These are phyloP conservation scores for Colletotrichum sp. DNA, from an alignment of 2,329 filamentous ascomycete genomes.

Conservation along the genomic window DNA sequence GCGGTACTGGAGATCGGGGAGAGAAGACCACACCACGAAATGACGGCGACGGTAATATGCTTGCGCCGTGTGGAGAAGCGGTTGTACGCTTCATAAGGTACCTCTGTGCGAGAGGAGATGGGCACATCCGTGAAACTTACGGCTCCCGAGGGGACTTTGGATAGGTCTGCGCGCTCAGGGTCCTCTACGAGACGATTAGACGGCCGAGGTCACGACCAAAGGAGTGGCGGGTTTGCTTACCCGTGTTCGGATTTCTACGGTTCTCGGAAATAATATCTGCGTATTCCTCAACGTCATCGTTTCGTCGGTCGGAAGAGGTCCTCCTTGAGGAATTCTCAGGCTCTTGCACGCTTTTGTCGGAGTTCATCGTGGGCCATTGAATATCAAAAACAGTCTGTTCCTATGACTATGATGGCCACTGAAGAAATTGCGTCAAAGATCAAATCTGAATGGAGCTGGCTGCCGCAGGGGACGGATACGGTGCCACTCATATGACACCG, in stretches of 20 bases:
- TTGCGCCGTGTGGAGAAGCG: conserved; percentile 68
- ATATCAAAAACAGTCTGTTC: neutral
- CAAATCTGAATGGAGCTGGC: neutral
- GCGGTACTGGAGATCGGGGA: conserved; percentile 78
- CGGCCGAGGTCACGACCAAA: neutral
- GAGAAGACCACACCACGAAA: conserved; percentile 78
- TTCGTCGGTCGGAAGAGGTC: neutral
- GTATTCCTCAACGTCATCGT: conserved; percentile 8
- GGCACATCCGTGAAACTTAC: conserved; percentile 8
- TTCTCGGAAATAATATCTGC: neutral
- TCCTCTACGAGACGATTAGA: neutral
- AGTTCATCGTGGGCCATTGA: neutral
- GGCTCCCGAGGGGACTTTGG: conserved; percentile 7
- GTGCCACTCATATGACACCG: neutral
- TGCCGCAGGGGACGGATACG: neutral
- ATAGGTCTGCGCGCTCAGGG: neutral
- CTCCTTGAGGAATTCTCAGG: neutral
- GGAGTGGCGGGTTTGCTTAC: neutral
- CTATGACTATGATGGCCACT: neutral
- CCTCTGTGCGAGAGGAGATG: conserved; percentile 27
- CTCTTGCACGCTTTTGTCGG: neutral
- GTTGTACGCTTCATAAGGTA: conserved; percentile 67
- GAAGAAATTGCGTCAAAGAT: neutral
- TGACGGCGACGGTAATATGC: conserved; percentile 67
- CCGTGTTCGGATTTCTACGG: neutral